Base-by-base conservation (phyloP, 2,329 filamentous ascomycete genomes). In the Aspergillus novoparasiticus region DNA sequence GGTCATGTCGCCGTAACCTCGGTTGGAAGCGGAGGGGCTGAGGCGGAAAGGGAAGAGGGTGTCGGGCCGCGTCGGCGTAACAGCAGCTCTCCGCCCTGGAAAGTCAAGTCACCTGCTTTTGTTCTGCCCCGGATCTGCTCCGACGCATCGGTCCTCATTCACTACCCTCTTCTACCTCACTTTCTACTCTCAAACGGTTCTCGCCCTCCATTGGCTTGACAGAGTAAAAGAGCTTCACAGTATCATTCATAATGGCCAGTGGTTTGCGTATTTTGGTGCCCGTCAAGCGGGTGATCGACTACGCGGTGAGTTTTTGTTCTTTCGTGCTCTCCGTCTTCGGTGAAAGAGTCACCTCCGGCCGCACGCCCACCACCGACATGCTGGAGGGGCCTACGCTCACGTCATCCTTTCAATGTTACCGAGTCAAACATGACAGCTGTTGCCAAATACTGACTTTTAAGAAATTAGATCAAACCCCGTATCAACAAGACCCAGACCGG, bases 251-350 rank as follows among this genome's bases (percentile, higher is more conserved):
- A 69, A 83, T 83, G 81, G 75, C 80, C 54, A 81, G 76, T 60
- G 76, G 77, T 60, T 81, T 93, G 72, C 84, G 90, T 77, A 93
- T 94, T 79, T 85, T 94, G 66, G 90, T 94, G 4, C 91, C 91
- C 79, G 83, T 94, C 55, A 94, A 94, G 83, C 84, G 91, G 87
- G 91, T 94, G 57, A 93, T 94, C 83, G 91, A 94, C 85, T 93
- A 92, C 86, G 90, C 91, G 72, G 90, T 93, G 82, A 76, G 88
- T 81, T 62, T 45, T 62, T 61, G 66, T 63, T 56, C 58, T 34
- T 39, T 39, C 53, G 43, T 58, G 28, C 59, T 50, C 66, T 69
- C 69, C 68, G 68, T 65, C 46, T 58, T 71, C 67, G 68, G 68
- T 65, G 63, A 64, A 58, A 58, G 48, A 61, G 55, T 59, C 60